Conservation (phyloP, 2,329 filamentous ascomycete species). For the Apiospora phragmitis region DNA sequence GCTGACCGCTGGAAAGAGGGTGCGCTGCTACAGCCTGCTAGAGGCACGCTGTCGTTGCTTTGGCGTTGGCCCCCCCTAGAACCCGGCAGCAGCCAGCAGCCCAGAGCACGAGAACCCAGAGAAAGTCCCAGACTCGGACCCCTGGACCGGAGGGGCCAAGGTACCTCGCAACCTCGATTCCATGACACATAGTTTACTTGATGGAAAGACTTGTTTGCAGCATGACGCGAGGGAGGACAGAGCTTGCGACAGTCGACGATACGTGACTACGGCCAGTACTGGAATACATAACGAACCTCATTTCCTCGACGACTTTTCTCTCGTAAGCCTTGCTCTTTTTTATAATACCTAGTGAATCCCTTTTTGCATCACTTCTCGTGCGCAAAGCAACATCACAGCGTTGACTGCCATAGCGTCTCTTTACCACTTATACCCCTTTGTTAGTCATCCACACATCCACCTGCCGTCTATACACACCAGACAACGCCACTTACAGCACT, state of each 20-base stretch:
- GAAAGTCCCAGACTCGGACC: background rate
- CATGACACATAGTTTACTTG: constrained; percentile 28
- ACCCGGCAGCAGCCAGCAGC: background rate
- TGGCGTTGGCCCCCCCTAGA: background rate
- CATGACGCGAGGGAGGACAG: constrained; percentile 19
- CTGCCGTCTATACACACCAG: background rate
- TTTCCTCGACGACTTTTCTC: background rate
- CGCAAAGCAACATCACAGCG: background rate
- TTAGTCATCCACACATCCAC: constrained; percentile 5
- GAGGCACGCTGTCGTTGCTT: background rate
- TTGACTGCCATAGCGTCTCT: constrained; percentile 14
- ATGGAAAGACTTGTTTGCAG: constrained; percentile 23
- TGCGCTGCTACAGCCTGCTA: background rate
- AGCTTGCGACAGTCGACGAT: constrained; percentile 12
- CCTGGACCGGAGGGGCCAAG: constrained; percentile 10
- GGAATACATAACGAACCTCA: constrained; percentile 4
- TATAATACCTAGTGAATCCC: background rate
- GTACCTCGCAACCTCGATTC: constrained; percentile 11
- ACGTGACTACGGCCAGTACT: background rate
- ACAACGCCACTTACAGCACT: background rate
- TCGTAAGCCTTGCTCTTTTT: background rate
- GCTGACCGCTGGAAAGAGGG: constrained; percentile 2
- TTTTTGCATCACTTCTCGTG: background rate
- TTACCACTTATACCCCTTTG: constrained; percentile 11
- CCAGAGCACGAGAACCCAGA: background rate